phyloP scores from a whole-genome alignment of 192 early-diverging fungal genomes.

The Radiomyces spectabilis region DNA sequence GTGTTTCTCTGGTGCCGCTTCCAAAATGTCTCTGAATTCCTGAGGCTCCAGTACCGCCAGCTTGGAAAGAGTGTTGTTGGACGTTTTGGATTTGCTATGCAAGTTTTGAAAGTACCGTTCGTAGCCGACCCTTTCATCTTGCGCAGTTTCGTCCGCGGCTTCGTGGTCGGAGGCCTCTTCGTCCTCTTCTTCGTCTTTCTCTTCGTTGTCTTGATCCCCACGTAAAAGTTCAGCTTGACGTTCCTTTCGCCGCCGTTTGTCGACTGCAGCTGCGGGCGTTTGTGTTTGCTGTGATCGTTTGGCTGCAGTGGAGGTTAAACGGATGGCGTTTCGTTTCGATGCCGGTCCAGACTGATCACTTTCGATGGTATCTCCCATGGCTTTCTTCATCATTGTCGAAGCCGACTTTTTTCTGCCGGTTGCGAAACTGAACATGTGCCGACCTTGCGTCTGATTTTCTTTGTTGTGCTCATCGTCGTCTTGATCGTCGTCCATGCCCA shows the following conservation, averaged over 20 bases:
- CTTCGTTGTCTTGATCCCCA: slow-evolving; percentile 26
- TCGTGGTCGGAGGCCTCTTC: slow-evolving; percentile 14
- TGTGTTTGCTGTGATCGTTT: background rate
- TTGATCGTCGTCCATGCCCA: no score
- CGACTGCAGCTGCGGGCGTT: no score
- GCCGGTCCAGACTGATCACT: no score
- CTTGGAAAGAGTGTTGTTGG: slow-evolving; percentile 81
- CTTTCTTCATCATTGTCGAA: background rate
- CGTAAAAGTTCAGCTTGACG: slow-evolving; percentile 4
- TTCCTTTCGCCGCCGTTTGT: background rate
- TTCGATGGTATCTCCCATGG: no score
- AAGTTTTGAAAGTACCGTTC: slow-evolving; percentile 79
- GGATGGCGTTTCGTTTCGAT: no score
- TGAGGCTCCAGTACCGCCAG: slow-evolving; percentile 67
- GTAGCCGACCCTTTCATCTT: slow-evolving; percentile 34
- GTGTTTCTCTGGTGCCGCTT: slow-evolving; percentile 52
- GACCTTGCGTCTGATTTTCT: no score
- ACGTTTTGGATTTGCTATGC: slow-evolving; percentile 54
- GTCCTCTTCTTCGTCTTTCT: slow-evolving; percentile 26
- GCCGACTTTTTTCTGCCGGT: no score
- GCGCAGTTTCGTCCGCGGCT: slow-evolving; percentile 6
- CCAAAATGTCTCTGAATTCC: slow-evolving; percentile 52
- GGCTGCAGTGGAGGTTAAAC: no score
- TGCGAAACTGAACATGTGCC: no score
- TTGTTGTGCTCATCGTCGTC: no score